phyloP scores from a whole-genome alignment of 177 flowering plant species.

The Vitis hybrid region DNA sequence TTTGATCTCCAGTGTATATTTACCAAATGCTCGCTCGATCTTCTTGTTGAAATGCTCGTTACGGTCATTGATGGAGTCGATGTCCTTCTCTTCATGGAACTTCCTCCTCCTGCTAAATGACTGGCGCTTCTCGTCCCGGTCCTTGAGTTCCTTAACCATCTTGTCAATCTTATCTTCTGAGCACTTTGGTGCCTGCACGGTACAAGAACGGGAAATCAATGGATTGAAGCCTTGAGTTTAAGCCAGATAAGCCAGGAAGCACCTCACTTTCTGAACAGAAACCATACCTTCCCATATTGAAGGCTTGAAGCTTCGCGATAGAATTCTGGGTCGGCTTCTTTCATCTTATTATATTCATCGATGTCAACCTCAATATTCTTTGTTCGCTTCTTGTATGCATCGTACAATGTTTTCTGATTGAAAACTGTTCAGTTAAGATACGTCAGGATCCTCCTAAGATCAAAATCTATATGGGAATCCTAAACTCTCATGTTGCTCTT shows the following conservation, averaged over 20 bases:
- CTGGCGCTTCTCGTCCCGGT: conserved; percentile 68
- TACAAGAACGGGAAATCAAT: neutral
- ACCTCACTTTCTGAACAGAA: neutral
- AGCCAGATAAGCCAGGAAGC: neutral
- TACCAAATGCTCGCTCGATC: conserved; percentile 97
- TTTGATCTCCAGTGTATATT: conserved; percentile 93
- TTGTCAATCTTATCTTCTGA: conserved; percentile 85
- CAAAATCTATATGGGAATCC: neutral
- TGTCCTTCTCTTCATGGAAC: conserved; percentile 92
- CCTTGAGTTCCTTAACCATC: conserved; percentile 90
- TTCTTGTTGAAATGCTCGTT: conserved; percentile 99
- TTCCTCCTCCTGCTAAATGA: conserved; percentile 91
- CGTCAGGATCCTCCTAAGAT: neutral
- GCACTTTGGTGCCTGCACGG: conserved; percentile 63
- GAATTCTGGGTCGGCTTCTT: conserved; percentile 95
- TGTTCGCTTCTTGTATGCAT: conserved; percentile 94
- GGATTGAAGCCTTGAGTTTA: neutral
- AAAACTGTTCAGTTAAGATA: conserved; percentile 54
- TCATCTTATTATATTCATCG: conserved; percentile 80
- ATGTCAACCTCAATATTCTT: conserved; percentile 70
- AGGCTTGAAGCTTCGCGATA: conserved; percentile 98
- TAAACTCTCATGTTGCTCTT: neutral
- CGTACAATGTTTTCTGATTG: conserved; percentile 84
- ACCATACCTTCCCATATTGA: conserved; percentile 86
- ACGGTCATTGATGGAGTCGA: conserved; percentile 97